Percentiles rank a stretch among this genome's conserved stretches.
Conservation (phyloP, 768 basidiomycete genomes). For the Phaeolepiota aurea region DNA sequence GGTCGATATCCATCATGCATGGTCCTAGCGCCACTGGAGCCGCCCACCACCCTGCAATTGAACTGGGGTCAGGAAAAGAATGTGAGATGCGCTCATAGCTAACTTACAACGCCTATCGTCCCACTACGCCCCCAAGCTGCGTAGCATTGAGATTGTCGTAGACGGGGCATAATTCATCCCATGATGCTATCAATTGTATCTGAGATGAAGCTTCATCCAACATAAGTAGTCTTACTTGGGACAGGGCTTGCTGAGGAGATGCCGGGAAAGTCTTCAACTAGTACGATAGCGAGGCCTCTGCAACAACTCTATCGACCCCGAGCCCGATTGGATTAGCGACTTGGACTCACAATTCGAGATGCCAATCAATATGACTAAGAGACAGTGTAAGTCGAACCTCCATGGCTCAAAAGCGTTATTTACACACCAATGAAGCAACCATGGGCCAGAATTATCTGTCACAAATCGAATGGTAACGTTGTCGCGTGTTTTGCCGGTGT, state of each 20-base stretch:
- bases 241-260: background rate
- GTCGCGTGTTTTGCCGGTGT: slow-evolving; percentile 26
- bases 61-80: no score
- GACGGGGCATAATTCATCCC: background rate
- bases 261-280: slow-evolving; percentile 21
- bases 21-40: no score
- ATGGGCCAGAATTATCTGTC: slow-evolving; percentile 64
- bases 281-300: slow-evolving; percentile 24
- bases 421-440: slow-evolving; percentile 38
- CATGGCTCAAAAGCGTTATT: no score
- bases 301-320: no score
- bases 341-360: slow-evolving; percentile 26
- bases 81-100: no score
- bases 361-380: slow-evolving; percentile 33
- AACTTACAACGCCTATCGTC: no score
- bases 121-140: background rate
- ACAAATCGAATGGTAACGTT: slow-evolving; percentile 51
- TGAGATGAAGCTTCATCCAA: background rate
- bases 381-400: background rate
- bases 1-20: no score
- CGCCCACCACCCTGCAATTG: no score
- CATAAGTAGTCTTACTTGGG: background rate
- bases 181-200: background rate
- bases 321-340: no score
- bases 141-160: background rate